Conservation (phyloP, 148 eudicot genomes). For the Rhododendron williamsianum region DNA sequence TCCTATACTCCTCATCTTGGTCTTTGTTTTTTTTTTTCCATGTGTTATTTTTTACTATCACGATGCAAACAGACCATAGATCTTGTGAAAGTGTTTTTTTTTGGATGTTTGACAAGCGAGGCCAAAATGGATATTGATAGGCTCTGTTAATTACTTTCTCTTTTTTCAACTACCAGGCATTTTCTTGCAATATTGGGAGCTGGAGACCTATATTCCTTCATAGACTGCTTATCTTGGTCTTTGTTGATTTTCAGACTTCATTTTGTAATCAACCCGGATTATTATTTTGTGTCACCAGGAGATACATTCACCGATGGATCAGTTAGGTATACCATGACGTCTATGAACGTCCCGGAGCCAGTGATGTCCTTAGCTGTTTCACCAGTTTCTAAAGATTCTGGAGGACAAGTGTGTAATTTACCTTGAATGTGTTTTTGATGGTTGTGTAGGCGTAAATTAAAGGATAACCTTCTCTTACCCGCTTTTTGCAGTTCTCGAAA, state of each 20-base stretch:
- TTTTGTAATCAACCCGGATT: neutral
- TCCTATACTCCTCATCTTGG: neutral
- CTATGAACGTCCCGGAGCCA: slow-evolving; percentile 98
- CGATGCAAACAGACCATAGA: neutral
- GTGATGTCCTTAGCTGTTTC: slow-evolving; percentile 94
- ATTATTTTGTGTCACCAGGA: slow-evolving; percentile 36
- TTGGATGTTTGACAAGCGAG: neutral
- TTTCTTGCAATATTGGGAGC: neutral
- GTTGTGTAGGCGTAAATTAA: neutral
- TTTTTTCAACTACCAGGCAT: neutral
- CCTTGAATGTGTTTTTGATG: neutral
- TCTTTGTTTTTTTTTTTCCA: neutral
- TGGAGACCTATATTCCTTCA: neutral
- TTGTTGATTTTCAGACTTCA: neutral
- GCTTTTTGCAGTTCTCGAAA: slow-evolving; percentile 79
- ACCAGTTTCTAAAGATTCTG: slow-evolving; percentile 90
- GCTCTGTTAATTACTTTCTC: neutral
- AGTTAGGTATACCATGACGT: slow-evolving; percentile 95
- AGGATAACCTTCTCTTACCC: neutral
- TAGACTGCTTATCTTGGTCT: neutral
- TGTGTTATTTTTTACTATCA: neutral
- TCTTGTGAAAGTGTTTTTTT: neutral
- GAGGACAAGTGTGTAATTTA: slow-evolving; percentile 73
- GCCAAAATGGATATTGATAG: neutral
- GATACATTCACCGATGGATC: slow-evolving; percentile 95